Evolutionary conservation across 305 asterid species (phyloP), one percentile per base, ranked within the genome.

Genomic region (Fraxinus floribunda): DNA sequence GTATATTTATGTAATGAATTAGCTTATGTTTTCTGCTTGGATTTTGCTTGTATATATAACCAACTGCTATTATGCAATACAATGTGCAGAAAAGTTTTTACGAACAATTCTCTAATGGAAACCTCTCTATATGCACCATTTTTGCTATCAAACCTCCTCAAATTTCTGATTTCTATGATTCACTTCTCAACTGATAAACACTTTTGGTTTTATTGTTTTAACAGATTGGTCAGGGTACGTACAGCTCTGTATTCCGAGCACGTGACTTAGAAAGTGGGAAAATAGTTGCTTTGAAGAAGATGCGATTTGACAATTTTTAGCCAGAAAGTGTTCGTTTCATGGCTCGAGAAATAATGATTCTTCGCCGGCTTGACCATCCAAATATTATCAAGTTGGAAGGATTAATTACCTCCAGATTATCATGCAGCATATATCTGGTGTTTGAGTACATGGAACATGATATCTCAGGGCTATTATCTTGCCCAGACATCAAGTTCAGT

Each of bases 381-480:
- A 95, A 95, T 78, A 82, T 95, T 74, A 93, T 94, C 70, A 94
- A 94, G 88, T 84, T 95, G 86, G 89, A 93, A 84, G 99, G 99
- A 13, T 35, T 95, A 66, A 89, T 94, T 32, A 89, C 99, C 4
- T 94, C 99, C 22, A 88, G 92, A 57, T 89, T 94, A 60, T 96
- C 99, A 11, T 90, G 97, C 88, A 96, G 92, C 92, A 92, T 96
- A 38, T 96, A 96, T 81, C 94, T 96, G n/a, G 98, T 96, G 79
- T 96, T 96, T 11, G 97, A 96, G 88, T 93, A 94, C 76, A 96
- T 96, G 99, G 99, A 96, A 84, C 98, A 96, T 78, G 99, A 96
- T 87, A 87, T 96, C 77, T 83, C 98, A 0, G 99, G 99, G 35
- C 91, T 96, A 49, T 75, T 94, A 79, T 92, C 98, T 80, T 84